Conservation (phyloP, 75 land plant genomes). For the Selaginella tamariscina region DNA sequence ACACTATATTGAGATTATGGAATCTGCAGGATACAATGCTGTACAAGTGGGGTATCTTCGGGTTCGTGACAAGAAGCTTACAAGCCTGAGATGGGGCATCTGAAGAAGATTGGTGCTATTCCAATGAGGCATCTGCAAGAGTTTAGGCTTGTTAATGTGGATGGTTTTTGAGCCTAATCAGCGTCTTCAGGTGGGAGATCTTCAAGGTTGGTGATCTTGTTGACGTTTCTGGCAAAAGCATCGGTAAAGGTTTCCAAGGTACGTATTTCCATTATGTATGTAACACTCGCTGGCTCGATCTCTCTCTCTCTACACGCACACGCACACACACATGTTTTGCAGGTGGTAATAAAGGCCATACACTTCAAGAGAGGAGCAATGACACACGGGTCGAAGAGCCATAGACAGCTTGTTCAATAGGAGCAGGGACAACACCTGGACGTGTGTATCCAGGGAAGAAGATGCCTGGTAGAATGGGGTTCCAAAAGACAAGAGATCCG, state of each 20-base stretch:
- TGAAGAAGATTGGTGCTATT: slow-evolving; percentile 59
- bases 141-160: slow-evolving; percentile 47
- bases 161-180: slow-evolving; percentile 63
- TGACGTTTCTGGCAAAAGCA: slow-evolving; percentile 83
- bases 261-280: not conserved
- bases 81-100: slow-evolving; percentile 91
- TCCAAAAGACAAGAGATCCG: slow-evolving; percentile 66
- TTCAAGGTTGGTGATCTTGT: slow-evolving; percentile 94
- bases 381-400: slow-evolving; percentile 94
- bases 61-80: slow-evolving; percentile 75
- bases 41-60: slow-evolving; percentile 84
- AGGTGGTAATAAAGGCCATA: slow-evolving; percentile 93
- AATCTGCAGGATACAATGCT: slow-evolving; percentile 70
- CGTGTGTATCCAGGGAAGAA: slow-evolving; percentile 91
- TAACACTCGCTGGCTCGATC: not conserved
- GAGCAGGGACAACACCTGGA: slow-evolving; percentile 98
- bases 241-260: slow-evolving; percentile 98
- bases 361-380: slow-evolving; percentile 80
- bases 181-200: slow-evolving; percentile 43
- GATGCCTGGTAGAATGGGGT: slow-evolving; percentile 97
- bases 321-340: slow-evolving; percentile 9
- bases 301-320: not conserved
- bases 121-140: slow-evolving; percentile 92
- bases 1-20: no score
- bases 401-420: slow-evolving; percentile 83